These are phyloP conservation scores for Ploettnerulaceae sp. DNA, from an alignment of 2,329 filamentous ascomycete genomes.

Conservation along the genomic window DNA sequence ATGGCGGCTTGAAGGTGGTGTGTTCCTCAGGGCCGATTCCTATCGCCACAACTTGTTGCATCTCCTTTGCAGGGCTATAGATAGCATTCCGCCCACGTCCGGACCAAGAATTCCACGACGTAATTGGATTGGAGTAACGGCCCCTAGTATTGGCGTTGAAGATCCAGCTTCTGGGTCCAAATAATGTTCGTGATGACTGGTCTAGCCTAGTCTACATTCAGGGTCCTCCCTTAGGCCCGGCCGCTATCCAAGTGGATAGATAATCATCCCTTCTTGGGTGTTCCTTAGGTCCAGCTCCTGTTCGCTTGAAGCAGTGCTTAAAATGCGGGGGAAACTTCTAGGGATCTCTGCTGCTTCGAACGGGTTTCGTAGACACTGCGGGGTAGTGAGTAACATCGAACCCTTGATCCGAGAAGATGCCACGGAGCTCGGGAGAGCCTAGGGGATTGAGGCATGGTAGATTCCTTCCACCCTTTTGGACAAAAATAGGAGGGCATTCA, in stretches of 20 bases:
- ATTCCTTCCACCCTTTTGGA: neutral
- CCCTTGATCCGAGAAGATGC: constrained; percentile 14
- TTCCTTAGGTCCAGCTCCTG: neutral
- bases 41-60: neutral
- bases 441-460: neutral
- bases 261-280: too few relatives aligned
- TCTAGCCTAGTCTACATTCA: too few relatives aligned
- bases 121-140: too few relatives aligned
- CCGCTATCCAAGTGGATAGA: too few relatives aligned
- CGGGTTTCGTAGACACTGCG: constrained; percentile 6
- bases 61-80: neutral
- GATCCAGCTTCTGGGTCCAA: too few relatives aligned
- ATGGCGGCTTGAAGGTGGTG: constrained; percentile 10
- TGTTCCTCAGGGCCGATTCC: constrained; percentile 5
- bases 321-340: constrained; percentile 16
- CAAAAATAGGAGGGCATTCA: constrained; percentile 8
- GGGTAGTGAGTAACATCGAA: constrained; percentile 8
- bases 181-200: too few relatives aligned
- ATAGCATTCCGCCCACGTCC: constrained; percentile 1
- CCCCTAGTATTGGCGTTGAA: too few relatives aligned
- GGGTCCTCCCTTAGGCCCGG: too few relatives aligned
- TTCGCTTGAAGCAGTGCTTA: constrained; percentile 7
- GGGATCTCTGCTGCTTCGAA: neutral
- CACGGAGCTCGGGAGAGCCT: constrained; percentile 11
- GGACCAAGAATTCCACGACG: too few relatives aligned